phyloP scores from a whole-genome alignment of 1,139 yeast species.

The Nakaseomyces bracarensis region DNA sequence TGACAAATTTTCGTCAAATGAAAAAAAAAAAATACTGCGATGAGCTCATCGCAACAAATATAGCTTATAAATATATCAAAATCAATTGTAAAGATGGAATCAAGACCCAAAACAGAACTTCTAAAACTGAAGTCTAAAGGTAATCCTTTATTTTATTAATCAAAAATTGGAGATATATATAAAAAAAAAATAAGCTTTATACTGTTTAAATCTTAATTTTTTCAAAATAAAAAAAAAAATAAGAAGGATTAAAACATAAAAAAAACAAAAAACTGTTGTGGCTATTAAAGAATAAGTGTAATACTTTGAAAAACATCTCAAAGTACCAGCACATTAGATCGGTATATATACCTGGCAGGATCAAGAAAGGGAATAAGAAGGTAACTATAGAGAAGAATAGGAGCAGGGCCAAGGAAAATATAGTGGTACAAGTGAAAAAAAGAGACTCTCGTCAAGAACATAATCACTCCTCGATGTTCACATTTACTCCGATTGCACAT shows the following conservation, averaged over 20 bases:
- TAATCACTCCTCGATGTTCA: slow-evolving; percentile 29
- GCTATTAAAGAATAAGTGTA: neutral
- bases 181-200: neutral
- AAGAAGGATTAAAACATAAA: no score
- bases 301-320: neutral
- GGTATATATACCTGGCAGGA: neutral
- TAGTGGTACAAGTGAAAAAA: no score
- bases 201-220: neutral
- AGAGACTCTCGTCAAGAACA: neutral
- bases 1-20: no score
- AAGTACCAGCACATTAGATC: neutral
- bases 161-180: no score
- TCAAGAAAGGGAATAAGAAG: neutral
- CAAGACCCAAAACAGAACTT: no score
- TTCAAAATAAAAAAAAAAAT: no score
- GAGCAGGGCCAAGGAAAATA: neutral
- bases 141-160: neutral
- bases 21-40: no score
- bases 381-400: neutral
- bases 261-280: neutral
- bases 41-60: no score
- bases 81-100: no score
- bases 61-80: no score
- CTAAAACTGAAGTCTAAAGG: neutral
- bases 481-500: slow-evolving; percentile 39